Conservation (phyloP, 768 basidiomycete genomes). For the Podaxis carcinomalis region DNA sequence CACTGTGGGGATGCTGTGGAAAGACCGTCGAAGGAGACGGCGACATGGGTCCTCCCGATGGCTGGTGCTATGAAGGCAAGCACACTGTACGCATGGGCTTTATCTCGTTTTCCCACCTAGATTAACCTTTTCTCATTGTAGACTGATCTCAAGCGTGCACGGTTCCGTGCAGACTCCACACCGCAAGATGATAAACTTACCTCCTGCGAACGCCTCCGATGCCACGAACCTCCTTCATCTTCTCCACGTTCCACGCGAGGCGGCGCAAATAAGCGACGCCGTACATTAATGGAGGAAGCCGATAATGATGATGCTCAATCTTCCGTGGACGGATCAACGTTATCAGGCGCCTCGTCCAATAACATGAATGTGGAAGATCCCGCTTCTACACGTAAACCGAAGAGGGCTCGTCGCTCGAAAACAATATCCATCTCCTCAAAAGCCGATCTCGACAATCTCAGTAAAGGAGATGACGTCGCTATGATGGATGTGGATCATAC, state of each 20-base stretch:
- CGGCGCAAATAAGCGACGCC: constrained; percentile 24
- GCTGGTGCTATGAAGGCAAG: constrained; percentile 83
- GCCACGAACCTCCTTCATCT: constrained; percentile 38
- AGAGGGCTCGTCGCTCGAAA: constrained; percentile 8
- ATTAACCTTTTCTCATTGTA: constrained; percentile 21
- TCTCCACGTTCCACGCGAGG: constrained; percentile 16
- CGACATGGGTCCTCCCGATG: constrained; percentile 79
- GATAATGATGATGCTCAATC: constrained; percentile 11
- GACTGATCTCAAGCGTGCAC: constrained; percentile 72
- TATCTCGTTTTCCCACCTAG: constrained; percentile 12
- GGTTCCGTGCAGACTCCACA: constrained; percentile 76
- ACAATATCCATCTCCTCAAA: constrained; percentile 6
- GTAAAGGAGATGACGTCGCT: constrained; percentile 2
- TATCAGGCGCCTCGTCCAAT: constrained; percentile 2
- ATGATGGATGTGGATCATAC: constrained; percentile 9
- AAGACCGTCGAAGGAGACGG: constrained; percentile 71
- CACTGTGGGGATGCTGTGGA: constrained; percentile 73
- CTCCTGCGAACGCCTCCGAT: constrained; percentile 54
- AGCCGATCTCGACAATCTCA: background rate
- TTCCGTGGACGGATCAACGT: constrained; percentile 2
- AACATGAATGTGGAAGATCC: constrained; percentile 10
- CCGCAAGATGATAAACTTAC: constrained; percentile 61
- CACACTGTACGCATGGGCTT: constrained; percentile 54
- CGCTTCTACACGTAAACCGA: background rate
- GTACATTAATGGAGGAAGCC: constrained; percentile 15